Evolutionary conservation across 768 basidiomycete genomes (phyloP).

Genomic region (Phallus indusiatus): DNA sequence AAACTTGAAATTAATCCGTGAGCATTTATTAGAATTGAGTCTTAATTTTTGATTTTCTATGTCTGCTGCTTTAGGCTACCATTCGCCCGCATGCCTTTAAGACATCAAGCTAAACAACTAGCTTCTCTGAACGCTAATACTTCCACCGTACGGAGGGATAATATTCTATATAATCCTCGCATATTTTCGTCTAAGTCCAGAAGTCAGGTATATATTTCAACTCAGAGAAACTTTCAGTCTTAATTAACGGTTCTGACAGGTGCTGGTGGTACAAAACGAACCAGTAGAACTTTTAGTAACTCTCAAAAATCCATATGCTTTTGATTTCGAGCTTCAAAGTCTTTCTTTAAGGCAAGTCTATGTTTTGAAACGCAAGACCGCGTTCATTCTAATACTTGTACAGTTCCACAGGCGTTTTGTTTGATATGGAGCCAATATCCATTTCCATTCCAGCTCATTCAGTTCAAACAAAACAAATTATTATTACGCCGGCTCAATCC

Average conservation of each 20-base stretch:
- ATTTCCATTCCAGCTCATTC: slow-evolving; percentile 67
- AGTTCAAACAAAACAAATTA: slow-evolving; percentile 61
- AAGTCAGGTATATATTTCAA: slow-evolving; percentile 39
- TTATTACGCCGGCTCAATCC: slow-evolving; percentile 52
- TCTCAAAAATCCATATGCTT: slow-evolving; percentile 86
- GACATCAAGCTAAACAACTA: slow-evolving; percentile 42
- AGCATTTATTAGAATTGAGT: slow-evolving; percentile 19
- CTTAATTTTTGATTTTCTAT: not conserved
- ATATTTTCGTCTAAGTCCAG: slow-evolving; percentile 29
- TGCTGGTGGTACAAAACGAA: slow-evolving; percentile 75
- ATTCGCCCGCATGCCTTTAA: slow-evolving; percentile 57
- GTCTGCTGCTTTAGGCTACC: slow-evolving; percentile 42
- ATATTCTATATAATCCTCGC: slow-evolving; percentile 90
- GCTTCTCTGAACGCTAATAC: slow-evolving; percentile 18
- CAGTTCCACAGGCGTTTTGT: slow-evolving; percentile 76
- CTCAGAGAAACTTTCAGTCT: not conserved
- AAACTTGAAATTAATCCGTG: slow-evolving; percentile 75
- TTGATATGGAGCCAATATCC: slow-evolving; percentile 55
- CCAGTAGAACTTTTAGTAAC: slow-evolving; percentile 71
- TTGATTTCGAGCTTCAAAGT: slow-evolving; percentile 82
- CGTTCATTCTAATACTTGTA: not conserved
- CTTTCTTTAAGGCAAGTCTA: slow-evolving; percentile 63
- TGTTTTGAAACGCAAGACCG: not conserved
- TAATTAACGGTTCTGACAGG: slow-evolving; percentile 31
- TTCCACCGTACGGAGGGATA: slow-evolving; percentile 53